A percentile compares a stretch with the other conserved stretches of the same genome.
Evolutionary conservation across 805 yeast genomes (phyloP).

Genomic region (Blastobotrys robertii): DNA sequence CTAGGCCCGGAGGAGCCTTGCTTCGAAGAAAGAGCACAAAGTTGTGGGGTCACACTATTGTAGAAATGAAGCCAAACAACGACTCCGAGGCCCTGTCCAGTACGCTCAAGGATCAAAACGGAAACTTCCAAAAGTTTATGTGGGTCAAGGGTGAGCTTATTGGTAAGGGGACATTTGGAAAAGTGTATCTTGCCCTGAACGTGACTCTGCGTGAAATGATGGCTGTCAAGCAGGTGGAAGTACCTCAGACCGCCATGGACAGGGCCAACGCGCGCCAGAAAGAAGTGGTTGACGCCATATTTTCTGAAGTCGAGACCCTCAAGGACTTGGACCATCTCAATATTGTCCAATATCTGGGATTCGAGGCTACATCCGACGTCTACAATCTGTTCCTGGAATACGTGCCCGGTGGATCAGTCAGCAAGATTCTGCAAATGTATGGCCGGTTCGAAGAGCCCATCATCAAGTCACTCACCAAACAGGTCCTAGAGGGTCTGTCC

Average conservation of each 20-base stretch:
- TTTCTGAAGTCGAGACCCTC: slow-evolving; percentile 85
- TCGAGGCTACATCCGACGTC: slow-evolving; percentile 60
- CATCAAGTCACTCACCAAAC: slow-evolving; percentile 63
- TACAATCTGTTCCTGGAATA: slow-evolving; percentile 88
- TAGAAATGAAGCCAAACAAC: slow-evolving; percentile 76
- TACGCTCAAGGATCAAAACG: slow-evolving; percentile 48
- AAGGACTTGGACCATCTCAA: slow-evolving; percentile 90
- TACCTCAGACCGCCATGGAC: slow-evolving; percentile 36
- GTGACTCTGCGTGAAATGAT: slow-evolving; percentile 97
- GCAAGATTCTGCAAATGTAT: slow-evolving; percentile 67
- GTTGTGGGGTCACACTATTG: slow-evolving; percentile 93
- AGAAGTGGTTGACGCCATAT: slow-evolving; percentile 71
- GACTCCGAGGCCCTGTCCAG: slow-evolving; percentile 55
- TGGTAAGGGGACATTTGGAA: slow-evolving; percentile 95
- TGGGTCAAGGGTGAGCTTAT: slow-evolving; percentile 98
- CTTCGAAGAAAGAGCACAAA: slow-evolving; percentile 78
- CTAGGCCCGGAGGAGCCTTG: slow-evolving; percentile 22
- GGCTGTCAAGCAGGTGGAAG: slow-evolving; percentile 91
- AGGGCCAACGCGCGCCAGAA: slow-evolving; percentile 25
- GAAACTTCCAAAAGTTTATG: slow-evolving; percentile 75
- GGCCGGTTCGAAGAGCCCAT: slow-evolving; percentile 79
- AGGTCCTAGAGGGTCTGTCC: slow-evolving; percentile 75
- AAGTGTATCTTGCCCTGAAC: slow-evolving; percentile 83
- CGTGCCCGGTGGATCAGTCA: slow-evolving; percentile 96
- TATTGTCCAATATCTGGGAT: slow-evolving; percentile 93